Evolutionary conservation across 78 protist genomes (phyloP).

Genomic region (Tieghemostelium lacteum): DNA sequence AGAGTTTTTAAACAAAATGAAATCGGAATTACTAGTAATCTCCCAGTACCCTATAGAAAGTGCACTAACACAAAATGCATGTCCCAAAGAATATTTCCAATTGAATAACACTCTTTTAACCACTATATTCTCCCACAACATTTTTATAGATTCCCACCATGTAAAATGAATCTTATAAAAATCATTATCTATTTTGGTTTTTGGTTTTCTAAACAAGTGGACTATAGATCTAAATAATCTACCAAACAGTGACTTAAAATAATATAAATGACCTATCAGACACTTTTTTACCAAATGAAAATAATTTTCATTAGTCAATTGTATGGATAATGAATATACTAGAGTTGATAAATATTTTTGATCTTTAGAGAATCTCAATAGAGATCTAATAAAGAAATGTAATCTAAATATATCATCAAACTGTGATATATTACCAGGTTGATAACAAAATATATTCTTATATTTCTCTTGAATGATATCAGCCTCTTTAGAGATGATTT

Average conservation of each 20-base stretch:
- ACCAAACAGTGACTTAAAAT: background rate
- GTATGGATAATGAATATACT: background rate
- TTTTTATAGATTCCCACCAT: background rate
- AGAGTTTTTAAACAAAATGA: slow-evolving; percentile 39
- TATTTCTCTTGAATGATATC: background rate
- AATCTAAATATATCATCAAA: background rate
- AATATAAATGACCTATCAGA: background rate
- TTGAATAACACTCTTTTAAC: background rate
- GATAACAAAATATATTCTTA: background rate
- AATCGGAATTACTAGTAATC: background rate
- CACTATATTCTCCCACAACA: too few species aligned
- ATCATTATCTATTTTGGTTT: background rate
- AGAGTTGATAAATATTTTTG: slow-evolving; percentile 11
- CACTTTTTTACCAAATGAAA: background rate
- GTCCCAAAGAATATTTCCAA: slow-evolving; percentile 25
- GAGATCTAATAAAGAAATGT: background rate
- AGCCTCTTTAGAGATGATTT: background rate
- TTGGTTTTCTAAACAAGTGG: background rate
- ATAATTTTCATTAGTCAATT: background rate
- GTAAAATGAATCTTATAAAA: background rate
- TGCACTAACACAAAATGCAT: slow-evolving; percentile 12
- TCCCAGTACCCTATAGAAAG: slow-evolving; percentile 29
- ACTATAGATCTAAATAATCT: too few species aligned
- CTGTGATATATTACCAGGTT: background rate
- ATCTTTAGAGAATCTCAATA: background rate